Evolutionary conservation across 148 eudicot genomes (phyloP).

Genomic region (Dianthus caryophyllus): DNA sequence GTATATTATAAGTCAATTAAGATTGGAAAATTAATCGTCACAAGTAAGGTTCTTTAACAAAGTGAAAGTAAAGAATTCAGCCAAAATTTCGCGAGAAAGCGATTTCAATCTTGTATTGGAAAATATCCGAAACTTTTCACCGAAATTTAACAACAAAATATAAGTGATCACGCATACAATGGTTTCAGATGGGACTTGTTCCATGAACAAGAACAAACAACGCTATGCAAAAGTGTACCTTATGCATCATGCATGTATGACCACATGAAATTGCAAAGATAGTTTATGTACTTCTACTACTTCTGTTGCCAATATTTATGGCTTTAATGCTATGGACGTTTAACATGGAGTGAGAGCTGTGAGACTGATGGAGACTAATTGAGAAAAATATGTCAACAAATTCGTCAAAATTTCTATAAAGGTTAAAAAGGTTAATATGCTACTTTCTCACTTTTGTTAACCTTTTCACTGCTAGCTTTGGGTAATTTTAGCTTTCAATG

Average conservation of each 20-base stretch:
- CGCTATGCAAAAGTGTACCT: neutral
- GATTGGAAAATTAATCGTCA: no score
- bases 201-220: neutral
- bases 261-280: neutral
- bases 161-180: no score
- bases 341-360: neutral
- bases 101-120: neutral
- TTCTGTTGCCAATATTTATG: neutral
- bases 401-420: neutral
- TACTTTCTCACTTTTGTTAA: conserved; percentile 12
- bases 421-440: conserved; percentile 5
- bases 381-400: neutral
- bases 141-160: no score
- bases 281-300: neutral
- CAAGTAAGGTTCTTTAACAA: no score
- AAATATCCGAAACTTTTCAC: neutral
- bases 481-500: conserved; percentile 17
- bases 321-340: neutral
- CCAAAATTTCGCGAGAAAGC: no score
- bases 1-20: no score
- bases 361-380: neutral
- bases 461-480: conserved; percentile 9
- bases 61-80: no score
- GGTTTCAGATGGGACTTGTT: no score
- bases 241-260: neutral